phyloP scores from a whole-genome alignment of 169 alveolate genomes.

The Haemoproteus tartakovskyi region DNA sequence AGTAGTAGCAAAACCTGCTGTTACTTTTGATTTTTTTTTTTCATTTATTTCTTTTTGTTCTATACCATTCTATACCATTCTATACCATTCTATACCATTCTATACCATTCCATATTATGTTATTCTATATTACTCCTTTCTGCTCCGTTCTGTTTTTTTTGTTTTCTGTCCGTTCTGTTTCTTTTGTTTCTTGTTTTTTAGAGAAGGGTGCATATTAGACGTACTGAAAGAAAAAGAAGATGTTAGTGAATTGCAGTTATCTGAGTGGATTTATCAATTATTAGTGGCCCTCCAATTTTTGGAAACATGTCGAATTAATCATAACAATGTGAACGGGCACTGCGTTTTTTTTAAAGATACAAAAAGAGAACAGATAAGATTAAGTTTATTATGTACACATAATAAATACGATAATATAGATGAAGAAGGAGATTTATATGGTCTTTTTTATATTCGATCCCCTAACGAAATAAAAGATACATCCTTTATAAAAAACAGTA shows the following conservation, averaged over 20 bases:
- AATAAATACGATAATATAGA: constrained; percentile 47
- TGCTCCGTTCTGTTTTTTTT: no score
- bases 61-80: no score
- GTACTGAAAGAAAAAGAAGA: constrained; percentile 2
- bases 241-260: constrained; percentile 17
- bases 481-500: constrained; percentile 27
- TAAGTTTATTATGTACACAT: constrained; percentile 46
- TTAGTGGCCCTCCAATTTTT: constrained; percentile 24
- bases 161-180: no score
- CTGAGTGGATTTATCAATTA: constrained; percentile 58
- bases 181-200: background rate
- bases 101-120: no score
- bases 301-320: constrained; percentile 22
- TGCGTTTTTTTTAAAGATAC: constrained; percentile 35
- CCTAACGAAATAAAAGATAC: constrained; percentile 45
- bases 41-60: no score
- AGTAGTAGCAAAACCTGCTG: no score
- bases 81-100: no score
- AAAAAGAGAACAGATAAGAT: constrained; percentile 8
- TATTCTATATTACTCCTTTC: no score
- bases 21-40: no score
- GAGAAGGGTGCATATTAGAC: constrained; percentile 48
- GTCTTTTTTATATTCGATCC: constrained; percentile 44
- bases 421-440: constrained; percentile 55
- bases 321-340: constrained; percentile 49